A percentile compares a stretch with the other conserved stretches of the same genome.
Conservation (phyloP, 352 stramenopile genomes). For the Globisporangium irregulare region DNA sequence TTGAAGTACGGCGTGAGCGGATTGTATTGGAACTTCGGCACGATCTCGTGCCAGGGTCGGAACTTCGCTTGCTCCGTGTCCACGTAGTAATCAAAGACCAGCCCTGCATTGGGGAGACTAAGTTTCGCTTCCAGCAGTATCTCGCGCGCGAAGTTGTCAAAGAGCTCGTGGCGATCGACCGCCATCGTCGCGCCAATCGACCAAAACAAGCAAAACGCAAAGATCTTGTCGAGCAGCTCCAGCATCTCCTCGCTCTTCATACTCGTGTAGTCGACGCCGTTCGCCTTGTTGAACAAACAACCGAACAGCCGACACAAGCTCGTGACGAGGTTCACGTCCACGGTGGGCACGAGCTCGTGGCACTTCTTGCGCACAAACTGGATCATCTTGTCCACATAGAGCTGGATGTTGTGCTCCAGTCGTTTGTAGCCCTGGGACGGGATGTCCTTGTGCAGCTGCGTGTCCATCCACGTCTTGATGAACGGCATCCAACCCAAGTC, state of each 20-base stretch:
- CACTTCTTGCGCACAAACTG: slow-evolving; percentile 75
- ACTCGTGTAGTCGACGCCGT: slow-evolving; percentile 22
- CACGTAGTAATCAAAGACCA: slow-evolving; percentile 88
- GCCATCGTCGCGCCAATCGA: slow-evolving; percentile 87
- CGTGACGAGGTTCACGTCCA: slow-evolving; percentile 88
- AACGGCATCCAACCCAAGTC: slow-evolving; percentile 90
- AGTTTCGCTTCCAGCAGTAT: slow-evolving; percentile 49
- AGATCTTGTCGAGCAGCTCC: slow-evolving; percentile 71
- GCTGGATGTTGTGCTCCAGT: slow-evolving; percentile 46
- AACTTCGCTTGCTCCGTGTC: slow-evolving; percentile 53
- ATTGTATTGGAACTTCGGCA: slow-evolving; percentile 71
- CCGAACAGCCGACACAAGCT: slow-evolving; percentile 87
- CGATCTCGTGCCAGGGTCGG: slow-evolving; percentile 53
- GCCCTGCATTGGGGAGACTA: slow-evolving; percentile 49
- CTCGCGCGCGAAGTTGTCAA: slow-evolving; percentile 80
- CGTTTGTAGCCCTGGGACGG: slow-evolving; percentile 33
- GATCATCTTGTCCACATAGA: slow-evolving; percentile 69
- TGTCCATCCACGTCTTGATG: slow-evolving; percentile 87
- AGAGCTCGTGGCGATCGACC: slow-evolving; percentile 57
- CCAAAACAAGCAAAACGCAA: slow-evolving; percentile 91
- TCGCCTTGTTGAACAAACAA: slow-evolving; percentile 62
- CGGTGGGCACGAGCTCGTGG: slow-evolving; percentile 84
- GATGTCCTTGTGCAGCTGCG: slow-evolving; percentile 47
- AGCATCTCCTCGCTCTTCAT: slow-evolving; percentile 45
- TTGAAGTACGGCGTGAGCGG: slow-evolving; percentile 62